phyloP scores from a whole-genome alignment of 2,329 filamentous ascomycete species.

The Nothophaeocryptopus gaeumannii region DNA sequence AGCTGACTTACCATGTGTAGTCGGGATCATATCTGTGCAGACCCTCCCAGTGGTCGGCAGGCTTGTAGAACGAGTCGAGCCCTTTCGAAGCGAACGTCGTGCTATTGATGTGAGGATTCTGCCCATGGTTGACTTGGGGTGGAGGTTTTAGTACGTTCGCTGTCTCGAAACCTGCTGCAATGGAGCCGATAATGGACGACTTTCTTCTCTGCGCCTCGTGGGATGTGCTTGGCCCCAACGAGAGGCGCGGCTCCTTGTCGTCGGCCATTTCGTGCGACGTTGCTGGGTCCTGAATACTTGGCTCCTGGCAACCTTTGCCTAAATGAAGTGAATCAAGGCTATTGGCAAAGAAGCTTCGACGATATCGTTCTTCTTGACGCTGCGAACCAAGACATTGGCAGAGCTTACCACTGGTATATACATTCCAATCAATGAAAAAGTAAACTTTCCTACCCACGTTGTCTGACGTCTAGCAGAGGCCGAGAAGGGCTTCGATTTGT shows the following conservation, averaged over 20 bases:
- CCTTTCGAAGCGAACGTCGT: constrained; percentile 20
- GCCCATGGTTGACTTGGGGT: constrained; percentile 6
- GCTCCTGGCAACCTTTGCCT: too few relatives aligned
- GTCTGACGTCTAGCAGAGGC: not conserved
- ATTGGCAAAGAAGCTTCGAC: too few relatives aligned
- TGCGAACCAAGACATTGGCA: too few relatives aligned
- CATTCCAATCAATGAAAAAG: not conserved
- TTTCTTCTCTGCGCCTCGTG: not conserved
- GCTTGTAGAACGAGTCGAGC: constrained; percentile 23
- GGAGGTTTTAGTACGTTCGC: constrained; percentile 11
- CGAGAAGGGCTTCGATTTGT: not conserved
- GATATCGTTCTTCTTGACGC: too few relatives aligned
- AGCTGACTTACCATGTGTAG: constrained; percentile 38
- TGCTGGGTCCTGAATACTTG: too few relatives aligned
- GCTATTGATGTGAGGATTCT: constrained; percentile 12
- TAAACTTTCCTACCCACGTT: not conserved
- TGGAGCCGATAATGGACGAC: constrained; percentile 4
- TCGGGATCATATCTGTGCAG: constrained; percentile 58
- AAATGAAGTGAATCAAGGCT: too few relatives aligned
- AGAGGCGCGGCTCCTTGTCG: constrained; percentile 1
- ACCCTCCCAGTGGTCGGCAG: constrained; percentile 51
- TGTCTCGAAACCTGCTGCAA: constrained; percentile 12
- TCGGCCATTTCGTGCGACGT: too few relatives aligned
- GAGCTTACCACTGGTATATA: constrained; percentile 5
- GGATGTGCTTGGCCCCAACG: not conserved